These are phyloP conservation scores for Hypoxylon rickii DNA, from an alignment of 495 filamentous ascomycete species.

Conservation along the genomic window DNA sequence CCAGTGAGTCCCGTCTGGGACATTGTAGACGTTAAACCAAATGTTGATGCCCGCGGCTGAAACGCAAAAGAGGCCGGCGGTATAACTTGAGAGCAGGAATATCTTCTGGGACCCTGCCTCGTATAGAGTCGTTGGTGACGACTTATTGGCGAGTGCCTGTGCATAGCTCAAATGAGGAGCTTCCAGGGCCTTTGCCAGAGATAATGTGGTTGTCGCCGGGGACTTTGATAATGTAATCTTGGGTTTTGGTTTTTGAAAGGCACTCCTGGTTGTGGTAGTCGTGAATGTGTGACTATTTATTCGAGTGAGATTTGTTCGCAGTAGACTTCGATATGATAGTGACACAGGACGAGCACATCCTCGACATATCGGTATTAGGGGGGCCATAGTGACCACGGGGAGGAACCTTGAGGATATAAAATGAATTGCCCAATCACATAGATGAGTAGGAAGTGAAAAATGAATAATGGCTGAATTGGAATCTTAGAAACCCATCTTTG, in stretches of 20 bases:
- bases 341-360: constrained; percentile 14
- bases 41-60: constrained; percentile 60
- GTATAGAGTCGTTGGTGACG: constrained; percentile 59
- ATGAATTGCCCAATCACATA: constrained; percentile 18
- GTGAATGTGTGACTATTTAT: constrained; percentile 39
- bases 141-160: constrained; percentile 47
- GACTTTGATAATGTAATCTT: no score
- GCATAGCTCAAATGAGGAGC: constrained; percentile 38
- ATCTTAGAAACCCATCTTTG: no score
- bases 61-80: constrained; percentile 60
- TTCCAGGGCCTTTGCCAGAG: neutral
- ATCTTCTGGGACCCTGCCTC: constrained; percentile 63
- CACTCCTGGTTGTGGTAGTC: constrained; percentile 44
- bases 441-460: no score
- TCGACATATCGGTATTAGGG: constrained; percentile 12
- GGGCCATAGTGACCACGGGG: constrained; percentile 8
- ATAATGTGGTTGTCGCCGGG: no score
- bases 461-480: no score
- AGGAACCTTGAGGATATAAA: neutral
- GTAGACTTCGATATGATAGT: constrained; percentile 4
- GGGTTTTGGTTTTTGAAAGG: constrained; percentile 1
- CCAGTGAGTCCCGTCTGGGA: constrained; percentile 46
- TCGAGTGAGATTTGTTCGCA: constrained; percentile 27
- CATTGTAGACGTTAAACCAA: constrained; percentile 48
- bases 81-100: constrained; percentile 62